A percentile compares a stretch with the other conserved stretches of the same genome.
Conservation (phyloP, 2,329 filamentous ascomycete species). For the Aspergillus sp. region DNA sequence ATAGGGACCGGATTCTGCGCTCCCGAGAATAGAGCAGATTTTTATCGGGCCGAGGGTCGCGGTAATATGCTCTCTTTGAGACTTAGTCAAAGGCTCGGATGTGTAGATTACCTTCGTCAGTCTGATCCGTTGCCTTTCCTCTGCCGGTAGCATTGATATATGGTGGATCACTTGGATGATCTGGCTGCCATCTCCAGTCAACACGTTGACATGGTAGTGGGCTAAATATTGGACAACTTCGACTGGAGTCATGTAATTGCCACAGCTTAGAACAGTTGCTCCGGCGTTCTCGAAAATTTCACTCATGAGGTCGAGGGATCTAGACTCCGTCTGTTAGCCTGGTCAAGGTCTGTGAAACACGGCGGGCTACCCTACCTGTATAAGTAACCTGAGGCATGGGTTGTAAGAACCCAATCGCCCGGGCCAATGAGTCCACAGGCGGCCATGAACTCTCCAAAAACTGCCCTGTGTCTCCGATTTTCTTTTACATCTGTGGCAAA, state of each 20-base stretch:
- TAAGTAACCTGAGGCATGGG: constrained; percentile 29
- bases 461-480: constrained; percentile 36
- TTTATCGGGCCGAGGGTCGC: constrained; percentile 24
- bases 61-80: constrained; percentile 28
- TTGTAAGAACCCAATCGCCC: constrained; percentile 36
- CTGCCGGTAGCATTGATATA: constrained; percentile 25
- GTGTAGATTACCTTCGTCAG: constrained; percentile 42
- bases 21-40: constrained; percentile 38
- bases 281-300: constrained; percentile 40
- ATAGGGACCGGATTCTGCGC: constrained; percentile 40
- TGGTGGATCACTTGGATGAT: constrained; percentile 31
- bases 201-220: constrained; percentile 31
- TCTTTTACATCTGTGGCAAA: constrained; percentile 38
- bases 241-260: constrained; percentile 18
- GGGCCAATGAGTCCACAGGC: constrained; percentile 23
- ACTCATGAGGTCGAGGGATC: constrained; percentile 35
- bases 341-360: too few species aligned
- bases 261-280: constrained; percentile 34
- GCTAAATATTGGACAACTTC: constrained; percentile 21
- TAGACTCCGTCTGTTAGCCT: background rate
- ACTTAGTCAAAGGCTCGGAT: constrained; percentile 32
- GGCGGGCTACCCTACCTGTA: constrained; percentile 28
- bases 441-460: constrained; percentile 27
- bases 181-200: constrained; percentile 36
- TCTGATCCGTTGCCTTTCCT: constrained; percentile 14